These are phyloP conservation scores for Quercus gilva DNA, from an alignment of 306 rosid genomes.

Conservation along the genomic window DNA sequence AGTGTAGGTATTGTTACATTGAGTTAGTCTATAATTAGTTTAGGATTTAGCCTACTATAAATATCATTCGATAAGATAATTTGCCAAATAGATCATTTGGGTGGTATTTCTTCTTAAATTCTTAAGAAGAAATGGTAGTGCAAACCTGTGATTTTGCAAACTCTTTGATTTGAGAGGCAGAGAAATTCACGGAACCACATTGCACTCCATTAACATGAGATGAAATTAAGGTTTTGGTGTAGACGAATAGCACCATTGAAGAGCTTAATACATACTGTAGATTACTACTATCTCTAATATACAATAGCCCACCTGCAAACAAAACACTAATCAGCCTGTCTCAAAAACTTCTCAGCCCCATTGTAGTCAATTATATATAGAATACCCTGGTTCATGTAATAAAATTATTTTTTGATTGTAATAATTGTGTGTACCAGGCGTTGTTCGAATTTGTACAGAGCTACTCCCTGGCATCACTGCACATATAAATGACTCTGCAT, in stretches of 20 bases:
- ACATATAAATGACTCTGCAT: conserved; percentile 65
- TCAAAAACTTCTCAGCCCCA: neutral
- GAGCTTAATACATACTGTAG: conserved; percentile 70
- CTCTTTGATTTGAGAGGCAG: conserved; percentile 51
- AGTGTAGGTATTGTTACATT: too few relatives aligned
- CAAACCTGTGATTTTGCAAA: conserved; percentile 75
- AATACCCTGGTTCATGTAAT: neutral
- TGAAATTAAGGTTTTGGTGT: conserved; percentile 47
- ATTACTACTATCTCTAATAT: conserved; percentile 62
- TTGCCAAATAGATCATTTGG: neutral
- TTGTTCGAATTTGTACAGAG: conserved; percentile 53
- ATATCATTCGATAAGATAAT: too few relatives aligned
- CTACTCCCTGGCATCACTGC: conserved; percentile 77
- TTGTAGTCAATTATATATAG: neutral
- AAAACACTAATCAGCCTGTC: neutral
- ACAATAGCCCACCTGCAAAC: conserved; percentile 72
- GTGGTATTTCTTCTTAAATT: neutral
- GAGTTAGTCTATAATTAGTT: too few relatives aligned
- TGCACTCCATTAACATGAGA: conserved; percentile 47
- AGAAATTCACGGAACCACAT: conserved; percentile 59
- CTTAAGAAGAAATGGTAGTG: neutral
- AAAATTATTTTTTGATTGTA: neutral
- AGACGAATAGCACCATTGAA: conserved; percentile 60
- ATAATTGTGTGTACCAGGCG: conserved; percentile 47
- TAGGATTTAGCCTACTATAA: too few relatives aligned